phyloP scores from a whole-genome alignment of 176 grass and related monocot species.

The Zizania latifolia region DNA sequence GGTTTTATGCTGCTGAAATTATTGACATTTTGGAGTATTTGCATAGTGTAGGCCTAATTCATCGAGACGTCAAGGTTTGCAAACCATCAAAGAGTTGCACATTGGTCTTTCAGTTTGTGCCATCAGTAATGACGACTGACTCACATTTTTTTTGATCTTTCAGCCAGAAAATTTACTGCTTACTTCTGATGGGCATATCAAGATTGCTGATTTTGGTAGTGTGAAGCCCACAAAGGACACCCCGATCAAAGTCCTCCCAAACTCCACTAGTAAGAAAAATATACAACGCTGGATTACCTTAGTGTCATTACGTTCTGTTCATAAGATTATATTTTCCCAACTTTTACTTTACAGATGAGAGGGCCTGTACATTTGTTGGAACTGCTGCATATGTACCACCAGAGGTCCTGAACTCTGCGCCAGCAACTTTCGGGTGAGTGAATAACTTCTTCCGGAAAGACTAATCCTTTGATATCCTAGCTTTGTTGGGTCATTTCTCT shows the following conservation, averaged over 20 bases:
- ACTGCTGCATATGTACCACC: slow-evolving; percentile 95
- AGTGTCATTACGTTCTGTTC: background rate
- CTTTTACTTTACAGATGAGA: slow-evolving; percentile 57
- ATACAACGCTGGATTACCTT: background rate
- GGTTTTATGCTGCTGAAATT: slow-evolving; percentile 88
- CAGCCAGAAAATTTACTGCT: slow-evolving; percentile 98
- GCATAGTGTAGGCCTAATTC: slow-evolving; percentile 76
- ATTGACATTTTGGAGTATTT: slow-evolving; percentile 89
- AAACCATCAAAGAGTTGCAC: background rate
- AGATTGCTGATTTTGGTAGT: slow-evolving; percentile 97
- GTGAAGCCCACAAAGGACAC: slow-evolving; percentile 83
- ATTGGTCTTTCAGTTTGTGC: background rate
- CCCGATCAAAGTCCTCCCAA: slow-evolving; percentile 76
- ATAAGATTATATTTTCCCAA: background rate
- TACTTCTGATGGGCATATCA: slow-evolving; percentile 87
- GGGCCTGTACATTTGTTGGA: slow-evolving; percentile 95
- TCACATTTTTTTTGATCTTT: slow-evolving; percentile 15
- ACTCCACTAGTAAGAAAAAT: slow-evolving; percentile 71
- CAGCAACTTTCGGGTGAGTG: slow-evolving; percentile 85
- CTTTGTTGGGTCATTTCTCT: slow-evolving; percentile 5
- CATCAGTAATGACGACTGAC: background rate
- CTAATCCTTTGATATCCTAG: background rate
- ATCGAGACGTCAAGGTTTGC: slow-evolving; percentile 84
- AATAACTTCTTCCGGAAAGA: slow-evolving; percentile 13
- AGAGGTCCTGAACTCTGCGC: slow-evolving; percentile 91